A percentile compares a stretch with the other conserved stretches of the same genome.
These are phyloP conservation scores for Mortierella sp. DNA, from an alignment of 371 early-diverging fungal genomes.

Conservation along the genomic window DNA sequence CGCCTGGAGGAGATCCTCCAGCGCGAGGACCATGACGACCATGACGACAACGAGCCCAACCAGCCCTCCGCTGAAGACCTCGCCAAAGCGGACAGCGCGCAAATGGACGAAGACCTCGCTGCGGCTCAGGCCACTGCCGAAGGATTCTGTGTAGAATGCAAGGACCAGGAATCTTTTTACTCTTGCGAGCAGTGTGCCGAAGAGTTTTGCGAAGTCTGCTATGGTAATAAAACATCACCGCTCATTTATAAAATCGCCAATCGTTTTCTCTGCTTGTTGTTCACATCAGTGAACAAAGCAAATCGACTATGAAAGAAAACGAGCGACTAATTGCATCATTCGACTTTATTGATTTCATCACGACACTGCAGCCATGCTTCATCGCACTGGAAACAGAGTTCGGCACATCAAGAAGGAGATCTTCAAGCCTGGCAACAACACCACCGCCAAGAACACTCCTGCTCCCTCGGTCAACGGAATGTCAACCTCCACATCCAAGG, in stretches of 20 bases:
- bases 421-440: conserved; percentile 35
- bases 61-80: conserved; percentile 19
- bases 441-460: conserved; percentile 20
- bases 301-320: background rate
- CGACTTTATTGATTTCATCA: background rate
- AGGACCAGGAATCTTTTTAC: conserved; percentile 81
- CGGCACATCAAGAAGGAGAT: conserved; percentile 68
- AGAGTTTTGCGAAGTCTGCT: conserved; percentile 94
- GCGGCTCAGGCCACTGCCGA: conserved; percentile 57
- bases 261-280: too few species aligned
- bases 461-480: conserved; percentile 23
- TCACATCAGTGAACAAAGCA: background rate
- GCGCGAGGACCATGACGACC: conserved; percentile 48
- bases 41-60: conserved; percentile 41
- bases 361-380: conserved; percentile 73
- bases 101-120: conserved; percentile 46
- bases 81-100: conserved; percentile 15
- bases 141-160: conserved; percentile 94
- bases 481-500: conserved; percentile 41
- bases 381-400: conserved; percentile 88
- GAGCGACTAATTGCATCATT: background rate
- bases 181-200: conserved; percentile 85
- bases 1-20: conserved; percentile 61
- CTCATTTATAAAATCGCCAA: too few species aligned
- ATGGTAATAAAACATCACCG: conserved; percentile 57